Evolutionary conservation across 441 rosid species (phyloP).

Genomic region (California macrophylla): DNA sequence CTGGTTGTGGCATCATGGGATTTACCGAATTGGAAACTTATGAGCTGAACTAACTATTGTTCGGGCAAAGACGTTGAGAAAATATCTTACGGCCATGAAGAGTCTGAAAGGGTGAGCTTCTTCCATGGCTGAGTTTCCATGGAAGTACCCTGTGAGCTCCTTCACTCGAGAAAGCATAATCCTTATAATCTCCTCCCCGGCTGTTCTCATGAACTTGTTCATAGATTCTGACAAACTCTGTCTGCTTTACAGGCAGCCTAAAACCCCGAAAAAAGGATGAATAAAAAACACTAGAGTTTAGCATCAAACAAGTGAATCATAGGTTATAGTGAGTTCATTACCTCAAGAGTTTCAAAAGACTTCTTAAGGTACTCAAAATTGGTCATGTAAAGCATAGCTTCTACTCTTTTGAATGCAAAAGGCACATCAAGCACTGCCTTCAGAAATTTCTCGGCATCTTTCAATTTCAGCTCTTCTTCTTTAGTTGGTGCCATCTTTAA

Average conservation of each 20-base stretch:
- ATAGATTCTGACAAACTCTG: constrained; percentile 48
- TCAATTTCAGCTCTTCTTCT: constrained; percentile 86
- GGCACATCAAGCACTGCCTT: constrained; percentile 83
- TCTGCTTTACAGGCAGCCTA: constrained; percentile 57
- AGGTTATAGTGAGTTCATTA: constrained; percentile 12
- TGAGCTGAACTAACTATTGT: constrained; percentile 62
- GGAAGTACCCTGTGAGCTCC: constrained; percentile 82
- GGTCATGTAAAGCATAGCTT: constrained; percentile 87
- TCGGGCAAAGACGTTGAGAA: constrained; percentile 60
- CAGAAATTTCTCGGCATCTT: constrained; percentile 82
- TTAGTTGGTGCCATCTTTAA: constrained; percentile 97
- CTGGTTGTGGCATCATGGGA: constrained; percentile 59
- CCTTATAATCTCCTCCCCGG: constrained; percentile 62
- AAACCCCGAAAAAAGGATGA: constrained; percentile 1
- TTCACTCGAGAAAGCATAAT: constrained; percentile 63
- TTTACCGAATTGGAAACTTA: constrained; percentile 59
- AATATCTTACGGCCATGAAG: constrained; percentile 83
- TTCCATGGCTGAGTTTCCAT: constrained; percentile 74
- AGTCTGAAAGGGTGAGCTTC: constrained; percentile 93
- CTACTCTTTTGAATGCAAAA: constrained; percentile 84
- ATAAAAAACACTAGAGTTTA: too few species aligned
- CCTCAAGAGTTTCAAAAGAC: constrained; percentile 88
- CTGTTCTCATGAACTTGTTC: constrained; percentile 51
- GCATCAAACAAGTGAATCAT: too few species aligned
- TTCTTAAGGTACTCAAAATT: constrained; percentile 74